Conservation (phyloP, 169 alveolate species). For the Plasmodium coatneyi region DNA sequence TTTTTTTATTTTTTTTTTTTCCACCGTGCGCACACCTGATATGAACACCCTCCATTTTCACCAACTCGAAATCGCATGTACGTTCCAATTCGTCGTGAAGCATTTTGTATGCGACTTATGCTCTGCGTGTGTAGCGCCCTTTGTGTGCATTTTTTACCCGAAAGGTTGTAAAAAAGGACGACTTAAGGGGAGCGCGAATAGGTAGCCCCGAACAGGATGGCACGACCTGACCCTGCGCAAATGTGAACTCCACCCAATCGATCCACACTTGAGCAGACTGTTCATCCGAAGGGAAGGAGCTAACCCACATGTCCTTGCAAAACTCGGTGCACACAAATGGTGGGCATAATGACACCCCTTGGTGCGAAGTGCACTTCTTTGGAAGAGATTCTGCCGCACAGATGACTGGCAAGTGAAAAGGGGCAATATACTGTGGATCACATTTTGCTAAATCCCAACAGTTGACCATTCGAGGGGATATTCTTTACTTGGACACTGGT, state of each 20-base stretch:
- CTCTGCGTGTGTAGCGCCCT: not conserved
- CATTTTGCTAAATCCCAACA: not conserved
- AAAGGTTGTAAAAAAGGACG: not conserved
- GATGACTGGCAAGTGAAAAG: not conserved
- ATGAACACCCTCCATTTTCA: not conserved
- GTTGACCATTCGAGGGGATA: not conserved
- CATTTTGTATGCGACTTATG: not conserved
- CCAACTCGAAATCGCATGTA: not conserved
- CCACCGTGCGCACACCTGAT: not conserved
- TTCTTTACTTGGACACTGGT: not conserved
- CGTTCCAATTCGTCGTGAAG: not conserved
- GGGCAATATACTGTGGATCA: not conserved
- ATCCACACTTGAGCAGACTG: not conserved
- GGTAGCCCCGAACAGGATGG: not conserved
- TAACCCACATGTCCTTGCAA: not conserved
- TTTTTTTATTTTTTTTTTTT: not conserved
- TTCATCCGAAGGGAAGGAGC: not conserved
- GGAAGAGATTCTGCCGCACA: not conserved
- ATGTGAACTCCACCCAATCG: not conserved
- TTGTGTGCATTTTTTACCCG: not conserved
- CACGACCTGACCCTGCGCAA: not conserved
- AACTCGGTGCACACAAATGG: not conserved
- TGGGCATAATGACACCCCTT: not conserved
- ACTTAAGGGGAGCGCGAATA: not conserved
- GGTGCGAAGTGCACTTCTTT: not conserved